Evolutionary conservation across 768 basidiomycete genomes (phyloP).

Genomic region (Cystobasidium tubakii): DNA sequence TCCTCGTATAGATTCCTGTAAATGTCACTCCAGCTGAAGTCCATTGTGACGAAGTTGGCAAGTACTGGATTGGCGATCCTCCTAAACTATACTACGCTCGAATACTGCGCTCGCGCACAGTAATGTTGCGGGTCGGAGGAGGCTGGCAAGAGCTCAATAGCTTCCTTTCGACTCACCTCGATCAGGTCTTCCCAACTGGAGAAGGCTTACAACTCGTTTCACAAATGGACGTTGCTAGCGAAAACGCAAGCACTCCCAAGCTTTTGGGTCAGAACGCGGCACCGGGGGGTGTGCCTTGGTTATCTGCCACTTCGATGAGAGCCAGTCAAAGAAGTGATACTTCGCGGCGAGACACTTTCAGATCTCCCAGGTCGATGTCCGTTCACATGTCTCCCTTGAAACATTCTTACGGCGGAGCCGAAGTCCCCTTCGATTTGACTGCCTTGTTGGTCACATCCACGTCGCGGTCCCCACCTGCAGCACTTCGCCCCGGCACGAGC

Average conservation of each 20-base stretch:
- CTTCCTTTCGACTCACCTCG: slow-evolving; percentile 20
- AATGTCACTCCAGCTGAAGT: slow-evolving; percentile 47
- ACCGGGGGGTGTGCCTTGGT: not conserved
- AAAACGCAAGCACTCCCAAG: not conserved
- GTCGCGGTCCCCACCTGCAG: not conserved
- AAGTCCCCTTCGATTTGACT: not conserved
- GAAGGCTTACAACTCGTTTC: not conserved
- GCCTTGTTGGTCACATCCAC: not conserved
- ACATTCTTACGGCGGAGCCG: not conserved
- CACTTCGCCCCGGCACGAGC: not conserved
- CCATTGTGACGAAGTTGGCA: slow-evolving; percentile 58
- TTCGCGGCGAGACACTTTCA: not conserved
- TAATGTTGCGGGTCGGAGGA: slow-evolving; percentile 52
- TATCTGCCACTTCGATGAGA: not conserved
- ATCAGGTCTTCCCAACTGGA: not conserved
- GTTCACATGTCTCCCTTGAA: not conserved
- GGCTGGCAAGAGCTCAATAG: slow-evolving; percentile 75
- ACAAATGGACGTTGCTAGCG: not conserved
- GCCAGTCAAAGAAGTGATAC: not conserved
- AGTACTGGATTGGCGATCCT: slow-evolving; percentile 88
- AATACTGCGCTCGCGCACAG: slow-evolving; percentile 52
- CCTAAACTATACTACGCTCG: slow-evolving; percentile 82
- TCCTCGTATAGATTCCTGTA: slow-evolving; percentile 44
- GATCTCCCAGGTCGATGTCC: not conserved
- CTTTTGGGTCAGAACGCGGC: not conserved